Evolutionary conservation across 2,329 filamentous ascomycete genomes (phyloP).

Genomic region (Trichophyton schoenleinii): DNA sequence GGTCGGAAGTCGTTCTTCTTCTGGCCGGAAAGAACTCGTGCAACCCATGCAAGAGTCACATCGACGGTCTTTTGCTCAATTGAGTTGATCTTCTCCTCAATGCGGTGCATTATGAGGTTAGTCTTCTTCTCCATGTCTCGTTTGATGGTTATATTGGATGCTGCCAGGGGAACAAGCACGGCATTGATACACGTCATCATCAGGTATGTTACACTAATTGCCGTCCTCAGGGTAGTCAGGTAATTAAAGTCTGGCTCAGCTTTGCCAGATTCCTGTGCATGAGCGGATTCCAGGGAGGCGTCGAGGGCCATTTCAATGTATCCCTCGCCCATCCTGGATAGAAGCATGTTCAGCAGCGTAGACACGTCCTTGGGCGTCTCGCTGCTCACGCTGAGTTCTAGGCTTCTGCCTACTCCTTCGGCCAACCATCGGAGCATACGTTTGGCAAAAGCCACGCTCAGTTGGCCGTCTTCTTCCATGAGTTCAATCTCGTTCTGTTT

Average conservation of each 20-base stretch:
- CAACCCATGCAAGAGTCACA: conserved; percentile 63
- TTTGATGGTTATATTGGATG: conserved; percentile 78
- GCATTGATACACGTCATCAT: conserved; percentile 87
- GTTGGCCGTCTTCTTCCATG: conserved; percentile 71
- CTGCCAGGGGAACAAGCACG: conserved; percentile 77
- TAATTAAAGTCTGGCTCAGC: conserved; percentile 79
- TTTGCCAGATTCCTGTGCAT: conserved; percentile 64
- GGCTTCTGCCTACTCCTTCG: conserved; percentile 77
- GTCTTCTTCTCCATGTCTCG: conserved; percentile 80
- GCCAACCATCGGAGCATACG: conserved; percentile 96
- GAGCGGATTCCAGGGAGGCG: conserved; percentile 60
- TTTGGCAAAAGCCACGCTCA: conserved; percentile 81
- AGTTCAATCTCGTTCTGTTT: conserved; percentile 82
- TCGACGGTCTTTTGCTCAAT: conserved; percentile 59
- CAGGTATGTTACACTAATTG: conserved; percentile 79
- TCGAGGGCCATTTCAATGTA: conserved; percentile 56
- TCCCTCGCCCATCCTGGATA: conserved; percentile 78
- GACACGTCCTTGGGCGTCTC: conserved; percentile 93
- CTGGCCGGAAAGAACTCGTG: conserved; percentile 59
- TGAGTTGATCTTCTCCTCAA: conserved; percentile 71
- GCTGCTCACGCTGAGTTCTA: conserved; percentile 75
- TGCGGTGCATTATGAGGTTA: conserved; percentile 56
- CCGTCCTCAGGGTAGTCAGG: conserved; percentile 62
- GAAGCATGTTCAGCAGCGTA: conserved; percentile 66
- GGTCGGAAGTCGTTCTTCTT: conserved; percentile 85